Evolutionary conservation across 2,329 filamentous ascomycete species (phyloP).

Genomic region (Colletotrichum musae): DNA sequence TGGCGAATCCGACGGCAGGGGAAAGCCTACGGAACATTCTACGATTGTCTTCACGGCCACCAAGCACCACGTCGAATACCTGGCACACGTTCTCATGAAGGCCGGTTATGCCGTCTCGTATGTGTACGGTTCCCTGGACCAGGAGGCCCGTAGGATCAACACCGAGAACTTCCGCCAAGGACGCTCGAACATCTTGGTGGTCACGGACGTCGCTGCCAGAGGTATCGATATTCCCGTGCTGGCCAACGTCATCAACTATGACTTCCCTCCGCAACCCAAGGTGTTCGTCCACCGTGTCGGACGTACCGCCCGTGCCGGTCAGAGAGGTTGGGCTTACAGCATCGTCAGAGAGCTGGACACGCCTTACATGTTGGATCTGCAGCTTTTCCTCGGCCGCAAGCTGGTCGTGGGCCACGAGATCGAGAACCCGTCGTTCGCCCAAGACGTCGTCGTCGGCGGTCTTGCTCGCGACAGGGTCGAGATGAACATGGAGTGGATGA

Average conservation of each 20-base stretch:
- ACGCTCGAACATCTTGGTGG: conserved; percentile 89
- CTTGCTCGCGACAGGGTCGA: conserved; percentile 82
- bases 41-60: conserved; percentile 96
- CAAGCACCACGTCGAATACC: conserved; percentile 97
- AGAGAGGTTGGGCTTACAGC: conserved; percentile 95
- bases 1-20: conserved; percentile 65
- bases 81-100: conserved; percentile 82
- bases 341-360: conserved; percentile 89
- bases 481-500: conserved; percentile 84
- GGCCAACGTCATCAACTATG: conserved; percentile 98
- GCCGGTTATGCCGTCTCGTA: conserved; percentile 93
- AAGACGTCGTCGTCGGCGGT: conserved; percentile 87
- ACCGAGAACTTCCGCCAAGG: conserved; percentile 91
- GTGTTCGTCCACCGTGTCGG: conserved; percentile 97
- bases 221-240: conserved; percentile 98
- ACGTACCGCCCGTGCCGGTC: conserved; percentile 93
- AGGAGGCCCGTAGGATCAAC: conserved; percentile 92
- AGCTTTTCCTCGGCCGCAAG: conserved; percentile 91
- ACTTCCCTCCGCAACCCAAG: conserved; percentile 97
- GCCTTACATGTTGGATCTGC: conserved; percentile 92
- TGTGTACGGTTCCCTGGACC: conserved; percentile 94
- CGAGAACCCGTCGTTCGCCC: conserved; percentile 77
- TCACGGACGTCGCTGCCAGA: conserved; percentile 95
- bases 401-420: conserved; percentile 81
- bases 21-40: conserved; percentile 88